Evolutionary conservation across 352 stramenopile species (phyloP), one percentile per base, ranked within the genome.

Genomic region (Globisporangium splendens): DNA sequence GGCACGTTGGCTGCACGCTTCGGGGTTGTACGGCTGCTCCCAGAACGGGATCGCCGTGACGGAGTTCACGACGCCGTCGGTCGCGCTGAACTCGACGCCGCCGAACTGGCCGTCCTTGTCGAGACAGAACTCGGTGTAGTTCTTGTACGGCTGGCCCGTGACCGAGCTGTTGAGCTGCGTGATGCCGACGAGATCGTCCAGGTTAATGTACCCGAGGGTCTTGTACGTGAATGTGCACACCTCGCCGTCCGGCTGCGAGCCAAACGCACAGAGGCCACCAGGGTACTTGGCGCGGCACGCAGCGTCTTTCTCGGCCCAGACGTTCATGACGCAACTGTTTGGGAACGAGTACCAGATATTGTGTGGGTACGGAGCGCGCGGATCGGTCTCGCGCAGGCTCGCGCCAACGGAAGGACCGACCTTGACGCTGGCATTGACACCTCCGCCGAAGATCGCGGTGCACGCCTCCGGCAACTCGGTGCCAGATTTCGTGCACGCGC

Each of bases 141-240:
- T 73, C 10, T 61, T 28, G 61, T 86, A 86, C 8, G 46, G 63
- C 14, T 56, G 18, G 13, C 57, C 39, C 0, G 65, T 69, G 24
- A 44, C 17, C 18, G 67, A 62, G 52, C 62, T 72, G 1, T n/a
- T 69, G 46, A 87, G 61, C 48, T 50, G 46, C 11, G 81, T 91
- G 69, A 91, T 91, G 43, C 81, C 81, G 5, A 91, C 81, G 35
- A 91, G 58, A 47, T 89, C 81, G 54, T 82, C 73, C 18, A 82
- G 59, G 28, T 53, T 61, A 51, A 82, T 42, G 53, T 78, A 89
- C 15, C 81, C 81, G 31, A 91, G 69, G 24, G 75, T 70, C 14
- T 73, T 68, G 63, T 84, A 89, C 44, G 70, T 75, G 66, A 76
- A 91, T 7, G 77, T 77, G 65, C 82, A 91, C 41, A 54, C 75